Evolutionary conservation across 208 protist genomes (phyloP).

Genomic region (Trypanosoma vivax): DNA sequence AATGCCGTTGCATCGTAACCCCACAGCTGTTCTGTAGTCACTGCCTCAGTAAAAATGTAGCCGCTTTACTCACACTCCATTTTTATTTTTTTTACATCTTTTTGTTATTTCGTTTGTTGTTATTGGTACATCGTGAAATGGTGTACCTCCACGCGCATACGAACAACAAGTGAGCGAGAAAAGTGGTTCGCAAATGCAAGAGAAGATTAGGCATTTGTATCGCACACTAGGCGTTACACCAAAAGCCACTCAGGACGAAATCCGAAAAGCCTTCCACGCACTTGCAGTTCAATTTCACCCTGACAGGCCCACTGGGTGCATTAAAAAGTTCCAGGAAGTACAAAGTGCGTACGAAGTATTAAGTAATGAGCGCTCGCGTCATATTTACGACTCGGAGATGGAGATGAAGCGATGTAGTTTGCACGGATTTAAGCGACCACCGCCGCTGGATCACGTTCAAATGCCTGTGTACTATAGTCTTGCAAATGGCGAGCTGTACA

Average conservation of each 20-base stretch:
- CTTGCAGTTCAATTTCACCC: constrained; percentile 78
- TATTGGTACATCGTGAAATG: neutral
- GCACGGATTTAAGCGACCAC: constrained; percentile 52
- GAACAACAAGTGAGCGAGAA: no score
- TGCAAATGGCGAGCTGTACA: constrained; percentile 58
- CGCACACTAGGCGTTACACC: constrained; percentile 55
- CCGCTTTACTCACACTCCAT: constrained; percentile 10
- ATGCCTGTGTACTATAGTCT: constrained; percentile 48
- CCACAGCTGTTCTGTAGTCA: no score
- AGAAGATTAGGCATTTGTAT: neutral
- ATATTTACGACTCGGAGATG: constrained; percentile 89
- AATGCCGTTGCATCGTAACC: no score
- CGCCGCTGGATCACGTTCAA: constrained; percentile 25
- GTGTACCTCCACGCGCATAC: neutral
- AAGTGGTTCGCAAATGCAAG: no score
- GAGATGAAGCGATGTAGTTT: constrained; percentile 24
- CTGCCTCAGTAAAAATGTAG: constrained; percentile 20
- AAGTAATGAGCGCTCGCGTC: constrained; percentile 77
- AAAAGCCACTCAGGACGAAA: constrained; percentile 65
- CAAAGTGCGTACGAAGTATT: constrained; percentile 96
- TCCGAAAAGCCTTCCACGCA: constrained; percentile 77
- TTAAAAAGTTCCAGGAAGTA: constrained; percentile 83
- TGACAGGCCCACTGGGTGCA: constrained; percentile 63
- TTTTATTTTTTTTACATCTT: constrained; percentile 3
- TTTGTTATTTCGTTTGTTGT: constrained; percentile 2